Conservation (phyloP, 1,284 basidiomycete species). For the Ceratobasidium sp. region DNA sequence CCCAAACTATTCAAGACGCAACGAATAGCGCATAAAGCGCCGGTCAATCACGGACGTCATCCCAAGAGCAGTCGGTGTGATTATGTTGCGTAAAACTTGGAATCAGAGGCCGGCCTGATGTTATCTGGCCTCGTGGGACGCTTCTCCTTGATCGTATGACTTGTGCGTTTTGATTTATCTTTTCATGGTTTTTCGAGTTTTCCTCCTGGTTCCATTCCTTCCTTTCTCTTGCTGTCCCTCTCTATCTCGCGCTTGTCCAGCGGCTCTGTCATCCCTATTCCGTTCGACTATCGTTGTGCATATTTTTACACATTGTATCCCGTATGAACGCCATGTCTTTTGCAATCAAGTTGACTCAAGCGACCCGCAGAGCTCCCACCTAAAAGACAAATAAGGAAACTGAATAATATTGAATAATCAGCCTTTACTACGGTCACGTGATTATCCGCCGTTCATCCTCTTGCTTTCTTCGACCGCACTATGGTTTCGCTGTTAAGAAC, state of each 20-base stretch:
- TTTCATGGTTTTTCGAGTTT: slow-evolving; percentile 31
- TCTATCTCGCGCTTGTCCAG: slow-evolving; percentile 5
- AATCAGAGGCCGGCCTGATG: not conserved
- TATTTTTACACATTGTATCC: slow-evolving; percentile 38
- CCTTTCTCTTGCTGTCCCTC: slow-evolving; percentile 11
- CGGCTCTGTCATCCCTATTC: slow-evolving; percentile 35
- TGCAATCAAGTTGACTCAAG: not conserved
- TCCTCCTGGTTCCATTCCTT: slow-evolving; percentile 12
- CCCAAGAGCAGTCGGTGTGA: not conserved
- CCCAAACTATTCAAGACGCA: slow-evolving; percentile 24
- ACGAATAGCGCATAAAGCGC: not conserved
- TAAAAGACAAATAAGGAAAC: not conserved
- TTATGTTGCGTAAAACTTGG: slow-evolving; percentile 16
- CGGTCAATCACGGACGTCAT: slow-evolving; percentile 5
- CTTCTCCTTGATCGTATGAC: slow-evolving; percentile 20
- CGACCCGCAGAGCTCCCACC: not conserved
- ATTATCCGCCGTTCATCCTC: not conserved
- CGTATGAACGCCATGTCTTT: slow-evolving; percentile 37
- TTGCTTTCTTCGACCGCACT: slow-evolving; percentile 34
- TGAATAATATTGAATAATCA: too few species aligned
- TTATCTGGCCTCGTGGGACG: slow-evolving; percentile 25
- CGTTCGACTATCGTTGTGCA: slow-evolving; percentile 31
- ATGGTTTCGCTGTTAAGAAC: slow-evolving; percentile 82
- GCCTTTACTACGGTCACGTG: too few species aligned
- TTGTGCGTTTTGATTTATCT: slow-evolving; percentile 37